A percentile compares a stretch with the other conserved stretches of the same genome.
Conservation (phyloP, 2,329 filamentous ascomycete genomes). For the Ilyonectria mors-panacis region DNA sequence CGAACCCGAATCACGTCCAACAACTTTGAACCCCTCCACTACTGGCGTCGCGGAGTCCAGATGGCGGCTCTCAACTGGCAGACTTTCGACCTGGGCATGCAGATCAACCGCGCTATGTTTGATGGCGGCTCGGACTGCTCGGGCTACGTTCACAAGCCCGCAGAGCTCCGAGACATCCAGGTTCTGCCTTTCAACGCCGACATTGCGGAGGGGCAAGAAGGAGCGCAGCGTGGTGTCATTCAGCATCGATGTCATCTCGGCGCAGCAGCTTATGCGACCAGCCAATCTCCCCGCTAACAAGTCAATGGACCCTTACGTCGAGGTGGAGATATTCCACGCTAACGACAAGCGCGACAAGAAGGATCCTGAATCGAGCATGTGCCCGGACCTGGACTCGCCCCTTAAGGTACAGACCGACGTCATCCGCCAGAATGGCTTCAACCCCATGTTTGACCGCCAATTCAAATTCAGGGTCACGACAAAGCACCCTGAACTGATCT, state of each 20-base stretch:
- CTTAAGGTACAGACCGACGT: constrained; percentile 85
- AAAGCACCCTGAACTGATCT: constrained; percentile 94
- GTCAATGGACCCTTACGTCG: constrained; percentile 91
- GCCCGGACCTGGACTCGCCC: constrained; percentile 68
- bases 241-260: constrained; percentile 90
- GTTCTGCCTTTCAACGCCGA: constrained; percentile 66
- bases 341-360: constrained; percentile 94
- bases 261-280: constrained; percentile 92
- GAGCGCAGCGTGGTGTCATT: constrained; percentile 89
- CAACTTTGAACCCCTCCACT: constrained; percentile 94
- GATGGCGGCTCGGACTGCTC: constrained; percentile 87
- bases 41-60: constrained; percentile 96
- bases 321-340: constrained; percentile 94
- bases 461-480: constrained; percentile 89
- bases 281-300: constrained; percentile 79
- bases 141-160: constrained; percentile 94
- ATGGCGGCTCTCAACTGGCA: constrained; percentile 99
- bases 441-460: constrained; percentile 86
- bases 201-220: constrained; percentile 73
- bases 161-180: constrained; percentile 82
- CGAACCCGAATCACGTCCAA: constrained; percentile 85
- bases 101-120: constrained; percentile 98
- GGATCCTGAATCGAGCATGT: constrained; percentile 74
- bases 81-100: constrained; percentile 95
- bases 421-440: constrained; percentile 91